phyloP scores from a whole-genome alignment of 768 basidiomycete species.

The Tricholoma sp. region DNA sequence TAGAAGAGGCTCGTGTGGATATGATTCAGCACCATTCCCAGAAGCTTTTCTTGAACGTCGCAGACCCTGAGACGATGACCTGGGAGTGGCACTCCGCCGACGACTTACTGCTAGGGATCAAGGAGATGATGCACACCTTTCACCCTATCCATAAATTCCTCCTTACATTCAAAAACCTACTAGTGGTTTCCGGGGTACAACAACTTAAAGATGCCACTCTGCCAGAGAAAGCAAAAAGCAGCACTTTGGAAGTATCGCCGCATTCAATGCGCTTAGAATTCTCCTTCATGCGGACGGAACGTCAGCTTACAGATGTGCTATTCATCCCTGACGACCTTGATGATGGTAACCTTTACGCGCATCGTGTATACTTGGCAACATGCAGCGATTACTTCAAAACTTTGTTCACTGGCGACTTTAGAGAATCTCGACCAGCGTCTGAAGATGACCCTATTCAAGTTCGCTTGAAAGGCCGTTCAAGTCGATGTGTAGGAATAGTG shows the following conservation, averaged over 20 bases:
- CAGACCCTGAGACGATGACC: slow-evolving; percentile 25
- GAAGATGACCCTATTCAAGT: slow-evolving; percentile 9
- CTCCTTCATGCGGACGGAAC: slow-evolving; percentile 25
- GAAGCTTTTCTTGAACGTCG: slow-evolving; percentile 42
- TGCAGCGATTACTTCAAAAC: slow-evolving; percentile 26
- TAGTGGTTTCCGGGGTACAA: slow-evolving; percentile 28
- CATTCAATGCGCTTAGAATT: slow-evolving; percentile 23
- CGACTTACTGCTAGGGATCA: slow-evolving; percentile 33
- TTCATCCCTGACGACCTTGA: slow-evolving; percentile 21
- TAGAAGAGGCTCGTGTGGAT: slow-evolving; percentile 11
- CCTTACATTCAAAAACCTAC: slow-evolving; percentile 23
- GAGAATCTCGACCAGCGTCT: slow-evolving; percentile 12
- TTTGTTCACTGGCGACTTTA: slow-evolving; percentile 21
- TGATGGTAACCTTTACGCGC: slow-evolving; percentile 25
- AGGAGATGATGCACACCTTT: slow-evolving; percentile 21
- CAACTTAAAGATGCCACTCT: slow-evolving; percentile 12
- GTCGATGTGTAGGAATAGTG: slow-evolving; percentile 18
- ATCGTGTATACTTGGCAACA: slow-evolving; percentile 34
- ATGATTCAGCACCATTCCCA: slow-evolving; percentile 17
- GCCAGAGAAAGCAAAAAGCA: slow-evolving; percentile 13
- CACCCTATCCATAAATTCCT: slow-evolving; percentile 31
- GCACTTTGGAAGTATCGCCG: slow-evolving; percentile 4
- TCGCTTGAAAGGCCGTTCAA: slow-evolving; percentile 9
- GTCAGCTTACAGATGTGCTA: slow-evolving; percentile 30
- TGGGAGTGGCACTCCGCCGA: slow-evolving; percentile 38